Evolutionary conservation across 2,329 filamentous ascomycete species (phyloP).

Genomic region (Trichoderma sp.): DNA sequence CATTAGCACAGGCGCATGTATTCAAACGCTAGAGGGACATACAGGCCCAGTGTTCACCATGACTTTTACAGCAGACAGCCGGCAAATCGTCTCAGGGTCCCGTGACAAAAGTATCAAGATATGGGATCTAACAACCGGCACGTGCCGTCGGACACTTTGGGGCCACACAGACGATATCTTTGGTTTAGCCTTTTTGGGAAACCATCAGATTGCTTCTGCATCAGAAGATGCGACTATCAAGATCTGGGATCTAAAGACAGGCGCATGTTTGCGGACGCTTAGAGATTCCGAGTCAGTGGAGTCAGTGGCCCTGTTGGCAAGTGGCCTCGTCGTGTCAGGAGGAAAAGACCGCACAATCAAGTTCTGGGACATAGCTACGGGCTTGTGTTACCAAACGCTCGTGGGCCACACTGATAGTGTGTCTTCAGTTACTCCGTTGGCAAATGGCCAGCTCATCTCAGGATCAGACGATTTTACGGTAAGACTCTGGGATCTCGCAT

Average conservation of each 20-base stretch:
- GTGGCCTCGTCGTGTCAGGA: not conserved
- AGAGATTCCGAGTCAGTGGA: not conserved
- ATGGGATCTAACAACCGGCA: constrained; percentile 21
- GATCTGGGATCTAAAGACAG: constrained; percentile 21
- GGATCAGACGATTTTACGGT: not conserved
- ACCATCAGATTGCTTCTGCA: constrained; percentile 1
- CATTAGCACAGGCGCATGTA: not conserved
- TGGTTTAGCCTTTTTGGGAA: constrained; percentile 15
- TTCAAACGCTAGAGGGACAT: constrained; percentile 24
- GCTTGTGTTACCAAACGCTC: not conserved
- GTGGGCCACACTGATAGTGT: not conserved
- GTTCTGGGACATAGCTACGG: constrained; percentile 11
- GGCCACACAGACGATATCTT: not conserved
- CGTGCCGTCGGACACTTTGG: not conserved
- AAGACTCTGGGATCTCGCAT: constrained; percentile 6
- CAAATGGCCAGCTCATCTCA: constrained; percentile 1
- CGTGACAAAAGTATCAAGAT: constrained; percentile 13
- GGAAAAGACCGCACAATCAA: not conserved
- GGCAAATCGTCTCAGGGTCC: constrained; percentile 1
- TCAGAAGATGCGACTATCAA: constrained; percentile 1
- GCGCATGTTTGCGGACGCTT: not conserved
- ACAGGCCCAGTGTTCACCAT: not conserved
- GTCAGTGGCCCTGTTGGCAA: not conserved
- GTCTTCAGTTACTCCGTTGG: not conserved
- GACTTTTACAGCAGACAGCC: not conserved